Base-by-base conservation (phyloP, 1,284 basidiomycete species). In the Leccinum holopus region DNA sequence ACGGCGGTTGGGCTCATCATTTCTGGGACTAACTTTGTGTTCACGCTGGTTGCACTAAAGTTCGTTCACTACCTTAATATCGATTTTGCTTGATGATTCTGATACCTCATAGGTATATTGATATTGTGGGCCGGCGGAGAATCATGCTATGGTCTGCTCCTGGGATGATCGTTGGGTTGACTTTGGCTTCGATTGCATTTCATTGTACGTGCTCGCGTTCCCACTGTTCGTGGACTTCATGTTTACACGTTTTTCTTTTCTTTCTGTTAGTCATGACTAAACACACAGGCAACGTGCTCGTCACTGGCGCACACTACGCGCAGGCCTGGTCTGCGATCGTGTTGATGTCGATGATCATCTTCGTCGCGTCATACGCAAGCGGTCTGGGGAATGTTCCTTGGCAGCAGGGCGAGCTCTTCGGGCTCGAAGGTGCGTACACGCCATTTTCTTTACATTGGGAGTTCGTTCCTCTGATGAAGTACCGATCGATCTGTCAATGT, bases 321-420 rank as follows among this genome's bases (percentile, higher is more conserved):
- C 80, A 78, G 14, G 74, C 80, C 6, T 91, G 86, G 83, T 87
- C 90, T 3, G 81, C 84, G 0, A 78, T 90, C 61, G 88, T 94
- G n/a, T 77, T 94, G 18, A 68, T 88, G 18, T 85, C 87, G 28
- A 94, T 94, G 90, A 86, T 94, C 65, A 72, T 91, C 66, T 95
- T 89, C 76, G 91, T 94, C 32, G 90, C 89, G 1, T 90, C 88
- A 6, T 95, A 94, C 71, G 92, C 91, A 0, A 90, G 85, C 0
- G 90, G 90, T 1, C 75, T 91, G 8, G 83, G 83, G 0, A 94
- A 93, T 70, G 88, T 94, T 1, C 91, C 92, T 0, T 94, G 92
- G 92, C 91, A 93, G 70, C 92, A 94, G 72, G 91, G 91, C 64
- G 92, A 94, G 73, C 82, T 94, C 30, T 94, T 94, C 76, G 81